Base-by-base conservation (phyloP, 208 protist genomes). In the Acanthamoeba culbertsoni region DNA sequence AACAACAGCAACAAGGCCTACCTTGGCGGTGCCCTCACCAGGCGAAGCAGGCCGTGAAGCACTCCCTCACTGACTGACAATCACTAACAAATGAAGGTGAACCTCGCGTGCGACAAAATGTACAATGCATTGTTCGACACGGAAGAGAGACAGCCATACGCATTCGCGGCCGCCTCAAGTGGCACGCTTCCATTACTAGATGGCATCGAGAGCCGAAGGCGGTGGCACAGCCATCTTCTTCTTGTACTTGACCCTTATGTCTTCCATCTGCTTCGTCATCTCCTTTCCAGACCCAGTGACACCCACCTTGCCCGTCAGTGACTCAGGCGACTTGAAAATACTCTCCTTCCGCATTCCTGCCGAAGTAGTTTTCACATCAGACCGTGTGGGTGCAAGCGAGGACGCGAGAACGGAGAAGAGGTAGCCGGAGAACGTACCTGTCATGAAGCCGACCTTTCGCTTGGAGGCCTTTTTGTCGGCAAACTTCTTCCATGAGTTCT, bases 321-420 rank as follows among this genome's bases (percentile, higher is more conserved):
- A 63, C 16, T 94, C 93, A 12, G 93, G 90, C 28, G 93, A 94
- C 48, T 93, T 91, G 93, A 94, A 94, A n/a, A 94, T 94, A 46
- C 93, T 94, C 43, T 94, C 93, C 93, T 94, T 94, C 35, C 75
- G n/a, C 53, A 82, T 84, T 33, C 90, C 82, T 71, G 62, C 18
- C 23, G 18, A 28, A 37, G 23, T 31, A 71, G 20, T 1, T n/a
- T 0, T 5, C 1, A 71, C 1, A 31, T 71, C 33, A 71, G 62
- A 8, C 62, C 26, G 10, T 1, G 18, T 18, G 12, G 14, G 35
- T 18, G 2, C 33, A 37, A 10, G n/a, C 28, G 35, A 1, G 12
- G 23, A 42, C 10, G 62, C 1, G 28, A 0, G 33, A 42, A 42
- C 12, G 33, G 62, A 37, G 10, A 42, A 57, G 2, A 23, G 51